phyloP scores from a whole-genome alignment of 2,329 filamentous ascomycete genomes.

The Pseudogymnoascus sp. region DNA sequence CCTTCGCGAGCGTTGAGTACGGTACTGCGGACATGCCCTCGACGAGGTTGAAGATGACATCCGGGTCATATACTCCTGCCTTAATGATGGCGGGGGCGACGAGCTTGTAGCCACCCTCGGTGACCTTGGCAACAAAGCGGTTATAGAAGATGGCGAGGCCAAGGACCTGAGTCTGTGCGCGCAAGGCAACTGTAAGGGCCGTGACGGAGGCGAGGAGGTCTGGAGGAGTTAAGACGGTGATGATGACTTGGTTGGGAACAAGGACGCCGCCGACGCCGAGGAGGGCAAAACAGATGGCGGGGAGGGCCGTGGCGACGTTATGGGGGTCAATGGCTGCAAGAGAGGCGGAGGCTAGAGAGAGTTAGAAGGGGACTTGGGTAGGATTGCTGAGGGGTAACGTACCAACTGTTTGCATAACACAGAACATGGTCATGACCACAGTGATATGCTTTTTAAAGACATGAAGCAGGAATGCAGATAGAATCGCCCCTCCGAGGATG shows the following conservation, averaged over 20 bases:
- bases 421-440: slow-evolving; percentile 43
- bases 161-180: slow-evolving; percentile 55
- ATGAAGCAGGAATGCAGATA: slow-evolving; percentile 47
- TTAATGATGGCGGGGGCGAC: not conserved
- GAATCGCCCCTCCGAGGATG: slow-evolving; percentile 50
- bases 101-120: slow-evolving; percentile 16
- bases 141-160: slow-evolving; percentile 50
- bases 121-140: slow-evolving; percentile 34
- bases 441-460: slow-evolving; percentile 48
- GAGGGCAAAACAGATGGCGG: slow-evolving; percentile 48
- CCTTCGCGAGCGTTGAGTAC: not conserved
- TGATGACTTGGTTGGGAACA: slow-evolving; percentile 56
- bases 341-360: slow-evolving; percentile 33
- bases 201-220: slow-evolving; percentile 60
- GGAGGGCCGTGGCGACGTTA: slow-evolving; percentile 46
- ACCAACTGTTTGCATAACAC: slow-evolving; percentile 43
- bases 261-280: slow-evolving; percentile 59
- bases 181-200: slow-evolving; percentile 56
- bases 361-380: not conserved
- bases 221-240: slow-evolving; percentile 57
- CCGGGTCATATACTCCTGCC: not conserved
- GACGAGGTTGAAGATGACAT: not conserved
- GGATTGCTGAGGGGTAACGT: not conserved
- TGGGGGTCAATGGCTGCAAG: slow-evolving; percentile 38
- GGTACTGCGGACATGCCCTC: not conserved